Evolutionary conservation across 768 basidiomycete species (phyloP).

Genomic region (Ramaria rubella): DNA sequence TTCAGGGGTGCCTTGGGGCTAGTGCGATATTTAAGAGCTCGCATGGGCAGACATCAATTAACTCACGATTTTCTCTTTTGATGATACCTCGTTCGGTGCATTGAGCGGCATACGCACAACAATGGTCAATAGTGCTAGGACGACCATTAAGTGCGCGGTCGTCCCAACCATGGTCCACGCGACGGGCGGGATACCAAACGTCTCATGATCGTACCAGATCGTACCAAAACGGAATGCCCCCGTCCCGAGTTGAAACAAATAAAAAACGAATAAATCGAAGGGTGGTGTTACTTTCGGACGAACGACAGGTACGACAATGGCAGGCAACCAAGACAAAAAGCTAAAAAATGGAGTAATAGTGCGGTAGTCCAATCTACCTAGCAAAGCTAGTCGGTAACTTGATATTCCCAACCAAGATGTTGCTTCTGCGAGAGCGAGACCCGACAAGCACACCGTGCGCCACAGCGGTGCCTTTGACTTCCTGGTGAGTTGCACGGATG

Average conservation of each 20-base stretch:
- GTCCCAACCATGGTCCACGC: constrained; percentile 20
- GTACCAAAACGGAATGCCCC: constrained; percentile 48
- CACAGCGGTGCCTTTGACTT: constrained; percentile 39
- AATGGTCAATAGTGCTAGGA: constrained; percentile 38
- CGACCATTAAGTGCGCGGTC: constrained; percentile 38
- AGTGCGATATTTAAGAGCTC: neutral
- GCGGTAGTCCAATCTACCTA: constrained; percentile 22
- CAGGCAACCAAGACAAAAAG: constrained; percentile 61
- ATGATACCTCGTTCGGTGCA: constrained; percentile 48
- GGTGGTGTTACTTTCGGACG: constrained; percentile 52
- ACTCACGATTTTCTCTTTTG: constrained; percentile 58
- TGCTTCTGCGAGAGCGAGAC: constrained; percentile 49
- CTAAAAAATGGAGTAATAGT: constrained; percentile 40
- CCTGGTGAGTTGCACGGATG: neutral
- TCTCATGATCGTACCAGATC: constrained; percentile 42
- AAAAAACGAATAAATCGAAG: constrained; percentile 56
- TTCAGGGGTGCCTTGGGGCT: constrained; percentile 64
- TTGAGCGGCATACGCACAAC: constrained; percentile 59
- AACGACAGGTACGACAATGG: constrained; percentile 46
- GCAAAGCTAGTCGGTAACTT: constrained; percentile 39
- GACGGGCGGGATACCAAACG: constrained; percentile 38
- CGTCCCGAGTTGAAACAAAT: constrained; percentile 39
- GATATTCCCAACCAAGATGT: constrained; percentile 55
- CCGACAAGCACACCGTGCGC: constrained; percentile 52
- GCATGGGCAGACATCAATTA: neutral